Evolutionary conservation across 345 rosid genomes (phyloP).

Genomic region (Eucalyptus tenuipes): DNA sequence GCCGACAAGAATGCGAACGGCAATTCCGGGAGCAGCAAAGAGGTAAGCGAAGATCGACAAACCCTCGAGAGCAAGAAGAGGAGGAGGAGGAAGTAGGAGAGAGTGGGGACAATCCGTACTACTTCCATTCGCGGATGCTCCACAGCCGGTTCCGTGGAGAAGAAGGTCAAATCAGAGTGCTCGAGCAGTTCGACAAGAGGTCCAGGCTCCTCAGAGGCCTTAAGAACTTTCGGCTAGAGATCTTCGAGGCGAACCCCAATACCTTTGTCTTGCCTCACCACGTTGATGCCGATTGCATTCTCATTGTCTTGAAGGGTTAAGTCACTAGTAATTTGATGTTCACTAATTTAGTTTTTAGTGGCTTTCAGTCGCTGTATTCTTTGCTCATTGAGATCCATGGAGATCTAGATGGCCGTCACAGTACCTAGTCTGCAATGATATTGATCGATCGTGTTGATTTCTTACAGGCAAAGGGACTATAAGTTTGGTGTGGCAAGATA

Average conservation of each 20-base stretch:
- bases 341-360: not conserved
- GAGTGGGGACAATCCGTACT: constrained; percentile 13
- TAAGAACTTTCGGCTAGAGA: constrained; percentile 15
- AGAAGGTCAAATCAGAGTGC: constrained; percentile 23
- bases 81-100: not conserved
- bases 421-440: not conserved
- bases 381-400: not conserved
- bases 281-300: constrained; percentile 18
- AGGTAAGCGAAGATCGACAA: not conserved
- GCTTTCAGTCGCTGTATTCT: not conserved
- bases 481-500: constrained; percentile 6
- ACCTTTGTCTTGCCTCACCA: constrained; percentile 35
- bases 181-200: constrained; percentile 19
- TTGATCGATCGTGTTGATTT: not conserved
- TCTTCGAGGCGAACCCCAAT: constrained; percentile 21
- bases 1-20: not conserved
- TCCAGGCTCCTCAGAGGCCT: constrained; percentile 32
- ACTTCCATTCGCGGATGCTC: constrained; percentile 12
- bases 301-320: constrained; percentile 21
- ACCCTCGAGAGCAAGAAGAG: not conserved
- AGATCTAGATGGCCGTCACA: not conserved
- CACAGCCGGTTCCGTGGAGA: not conserved
- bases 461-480: constrained; percentile 18
- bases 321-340: not conserved
- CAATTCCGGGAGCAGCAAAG: not conserved